Base-by-base conservation (phyloP, 371 early-diverging fungal species). In the Apophysomyces variabilis region DNA sequence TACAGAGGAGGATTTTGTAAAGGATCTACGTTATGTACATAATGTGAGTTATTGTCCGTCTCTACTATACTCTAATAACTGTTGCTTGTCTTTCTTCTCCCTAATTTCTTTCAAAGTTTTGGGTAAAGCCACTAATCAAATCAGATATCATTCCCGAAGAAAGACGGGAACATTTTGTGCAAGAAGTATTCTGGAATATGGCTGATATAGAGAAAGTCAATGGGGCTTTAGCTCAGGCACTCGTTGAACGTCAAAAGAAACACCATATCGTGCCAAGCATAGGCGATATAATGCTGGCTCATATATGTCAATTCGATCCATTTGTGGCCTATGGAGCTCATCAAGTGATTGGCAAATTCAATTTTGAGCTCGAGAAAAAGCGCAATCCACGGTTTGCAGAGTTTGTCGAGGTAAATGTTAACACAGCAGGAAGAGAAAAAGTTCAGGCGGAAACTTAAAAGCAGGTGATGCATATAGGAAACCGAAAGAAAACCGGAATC, bases 311-410 rank as follows among this genome's bases (percentile, higher is more conserved):
- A 38, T 91, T 96, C 67, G 84, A 91, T 44, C 90, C 92, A 0
- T 96, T 94, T 66, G 90, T 96, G 7, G 87, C 83, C 35, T 97
- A 97, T 77, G 95, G 96, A 38, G 93, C 92, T 7, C 91, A 93
- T 73, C 95, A 96, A 70, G 85, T 91, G 18, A 87, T 88, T 70
- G 94, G 93, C 43, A 93, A 93, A 69, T 86, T 91, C 67, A 81
- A 83, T 9, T 87, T 94, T 67, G 96, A 95, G 57, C 74, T 85
- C 7, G 96, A 96, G 64, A 87, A 87, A 66, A 84, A 83, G 39
- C 74, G 68, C 12, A 95, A 96, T 68, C 68, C 71, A 7, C 74
- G 66, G 41, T 90, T 97, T 47, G 84, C 77, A 38, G 85, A 88
- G 73, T 96, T 95, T 80, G 83, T 93, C 26, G 83, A 87, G 69